Conservation (phyloP, 306 rosid species). For the Vachellia collinsii region DNA sequence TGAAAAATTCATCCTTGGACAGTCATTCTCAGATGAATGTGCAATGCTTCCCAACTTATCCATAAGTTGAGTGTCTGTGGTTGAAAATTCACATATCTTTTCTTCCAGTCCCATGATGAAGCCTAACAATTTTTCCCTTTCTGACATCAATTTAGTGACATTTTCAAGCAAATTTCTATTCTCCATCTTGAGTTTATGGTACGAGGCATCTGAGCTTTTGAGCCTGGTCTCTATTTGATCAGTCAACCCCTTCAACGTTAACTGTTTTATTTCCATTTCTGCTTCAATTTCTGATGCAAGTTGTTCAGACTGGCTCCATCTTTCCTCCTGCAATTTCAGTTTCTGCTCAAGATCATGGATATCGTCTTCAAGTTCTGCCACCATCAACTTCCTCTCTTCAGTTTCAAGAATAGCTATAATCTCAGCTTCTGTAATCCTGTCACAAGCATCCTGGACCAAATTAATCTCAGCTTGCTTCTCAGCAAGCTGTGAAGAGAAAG, state of each 20-base stretch:
- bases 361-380: slow-evolving; percentile 66
- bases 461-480: slow-evolving; percentile 64
- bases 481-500: slow-evolving; percentile 59
- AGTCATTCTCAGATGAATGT: too few species aligned
- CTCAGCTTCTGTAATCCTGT: slow-evolving; percentile 59
- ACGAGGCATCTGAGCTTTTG: slow-evolving; percentile 51
- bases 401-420: slow-evolving; percentile 58
- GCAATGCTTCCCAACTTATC: slow-evolving; percentile 49
- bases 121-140: slow-evolving; percentile 61
- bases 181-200: slow-evolving; percentile 61
- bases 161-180: slow-evolving; percentile 62
- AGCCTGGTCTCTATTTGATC: slow-evolving; percentile 61
- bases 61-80: slow-evolving; percentile 53
- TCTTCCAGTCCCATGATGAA: slow-evolving; percentile 50
- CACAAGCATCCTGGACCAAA: slow-evolving; percentile 61
- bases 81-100: slow-evolving; percentile 53
- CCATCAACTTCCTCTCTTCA: slow-evolving; percentile 71
- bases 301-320: slow-evolving; percentile 47
- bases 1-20: too few species aligned
- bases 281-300: slow-evolving; percentile 63
- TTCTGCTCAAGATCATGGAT: slow-evolving; percentile 53
- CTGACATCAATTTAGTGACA: slow-evolving; percentile 54
- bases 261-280: slow-evolving; percentile 53
- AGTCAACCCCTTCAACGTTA: slow-evolving; percentile 46
- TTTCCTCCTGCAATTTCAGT: slow-evolving; percentile 53